Conservation (phyloP, 2,329 filamentous ascomycete species). For the Ascocoryne sarcoides region DNA sequence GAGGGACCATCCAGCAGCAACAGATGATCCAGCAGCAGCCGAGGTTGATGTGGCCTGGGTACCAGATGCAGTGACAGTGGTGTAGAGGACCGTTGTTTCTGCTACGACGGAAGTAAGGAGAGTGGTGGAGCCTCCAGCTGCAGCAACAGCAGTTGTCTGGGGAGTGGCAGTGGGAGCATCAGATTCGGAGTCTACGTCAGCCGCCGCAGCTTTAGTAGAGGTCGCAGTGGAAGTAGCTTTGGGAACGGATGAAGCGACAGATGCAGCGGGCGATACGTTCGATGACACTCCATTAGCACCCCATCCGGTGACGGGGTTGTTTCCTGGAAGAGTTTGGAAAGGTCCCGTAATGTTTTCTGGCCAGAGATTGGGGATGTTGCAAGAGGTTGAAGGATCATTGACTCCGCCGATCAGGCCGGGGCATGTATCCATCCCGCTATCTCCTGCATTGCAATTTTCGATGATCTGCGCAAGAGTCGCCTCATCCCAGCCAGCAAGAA, state of each 20-base stretch:
- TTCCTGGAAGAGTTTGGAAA: conserved; percentile 43
- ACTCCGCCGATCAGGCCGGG: conserved; percentile 45
- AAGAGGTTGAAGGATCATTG: conserved; percentile 38
- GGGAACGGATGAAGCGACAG: conserved; percentile 5
- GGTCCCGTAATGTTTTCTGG: conserved; percentile 35
- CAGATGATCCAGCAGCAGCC: conserved; percentile 10
- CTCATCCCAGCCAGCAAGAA: conserved; percentile 68
- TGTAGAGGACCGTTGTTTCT: conserved; percentile 39
- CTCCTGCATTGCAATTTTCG: conserved; percentile 58
- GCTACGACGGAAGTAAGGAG: conserved; percentile 27
- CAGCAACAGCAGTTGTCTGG: neutral
- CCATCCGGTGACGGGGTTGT: conserved; percentile 48
- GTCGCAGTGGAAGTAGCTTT: neutral
- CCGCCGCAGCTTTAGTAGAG: conserved; percentile 1
- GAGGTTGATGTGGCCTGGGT: conserved; percentile 18
- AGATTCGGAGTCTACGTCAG: neutral
- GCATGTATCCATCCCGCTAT: conserved; percentile 53
- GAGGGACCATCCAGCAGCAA: conserved; percentile 31
- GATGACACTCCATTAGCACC: conserved; percentile 13
- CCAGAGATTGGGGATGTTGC: conserved; percentile 41
- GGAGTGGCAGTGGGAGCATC: neutral
- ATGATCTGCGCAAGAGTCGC: conserved; percentile 63
- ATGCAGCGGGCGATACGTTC: neutral
- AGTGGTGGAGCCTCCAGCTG: neutral
- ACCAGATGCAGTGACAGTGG: conserved; percentile 19